Percentiles rank a stretch among this genome's conserved stretches.
phyloP scores from a whole-genome alignment of 208 protist genomes.

The Phytomonas francai region DNA sequence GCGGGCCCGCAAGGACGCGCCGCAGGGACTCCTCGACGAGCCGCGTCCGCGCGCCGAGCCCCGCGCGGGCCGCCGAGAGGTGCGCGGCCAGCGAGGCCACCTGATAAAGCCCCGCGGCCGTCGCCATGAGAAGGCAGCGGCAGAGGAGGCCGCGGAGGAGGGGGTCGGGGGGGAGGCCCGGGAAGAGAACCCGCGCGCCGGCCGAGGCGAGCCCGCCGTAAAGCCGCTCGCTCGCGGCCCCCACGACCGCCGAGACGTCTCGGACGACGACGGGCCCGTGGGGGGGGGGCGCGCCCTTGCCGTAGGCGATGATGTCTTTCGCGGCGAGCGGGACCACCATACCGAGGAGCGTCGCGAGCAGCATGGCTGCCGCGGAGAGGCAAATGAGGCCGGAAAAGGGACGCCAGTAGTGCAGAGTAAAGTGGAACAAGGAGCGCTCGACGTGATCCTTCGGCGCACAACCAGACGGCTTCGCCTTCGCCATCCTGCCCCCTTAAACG shows the following conservation, averaged over 20 bases:
- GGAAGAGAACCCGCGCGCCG: constrained; percentile 15
- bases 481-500: neutral
- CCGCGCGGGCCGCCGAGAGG: constrained; percentile 35
- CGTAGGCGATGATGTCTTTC: constrained; percentile 39
- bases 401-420: constrained; percentile 31
- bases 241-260: neutral
- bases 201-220: constrained; percentile 4
- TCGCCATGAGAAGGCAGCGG: constrained; percentile 33
- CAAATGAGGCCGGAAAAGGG: constrained; percentile 26
- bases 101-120: constrained; percentile 33
- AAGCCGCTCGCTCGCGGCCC: neutral
- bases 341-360: constrained; percentile 29
- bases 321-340: constrained; percentile 33
- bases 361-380: constrained; percentile 26
- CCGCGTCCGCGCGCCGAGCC: constrained; percentile 23
- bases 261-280: neutral
- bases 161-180: neutral
- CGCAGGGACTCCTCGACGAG: constrained; percentile 28
- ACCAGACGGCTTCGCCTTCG: neutral
- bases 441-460: neutral
- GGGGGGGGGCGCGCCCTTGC: constrained; percentile 7
- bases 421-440: constrained; percentile 16
- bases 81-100: constrained; percentile 39
- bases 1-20: constrained; percentile 23
- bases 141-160: constrained; percentile 27